Conservation (phyloP, 2,329 filamentous ascomycete genomes). For the Aspergillus proliferans region DNA sequence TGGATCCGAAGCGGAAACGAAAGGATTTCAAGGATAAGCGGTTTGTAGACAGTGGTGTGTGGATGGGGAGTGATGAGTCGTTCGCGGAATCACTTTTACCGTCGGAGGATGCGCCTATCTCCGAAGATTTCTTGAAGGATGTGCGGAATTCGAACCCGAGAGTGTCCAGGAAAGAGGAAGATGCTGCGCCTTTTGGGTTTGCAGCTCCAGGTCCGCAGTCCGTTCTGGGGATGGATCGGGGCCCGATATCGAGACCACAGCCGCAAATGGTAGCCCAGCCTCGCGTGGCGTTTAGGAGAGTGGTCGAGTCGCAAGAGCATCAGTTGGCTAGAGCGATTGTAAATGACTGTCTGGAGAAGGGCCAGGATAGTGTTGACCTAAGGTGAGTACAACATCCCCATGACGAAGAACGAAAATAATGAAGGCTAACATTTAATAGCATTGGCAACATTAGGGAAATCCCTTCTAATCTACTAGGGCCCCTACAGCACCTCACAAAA, state of each 20-base stretch:
- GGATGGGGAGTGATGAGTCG: constrained; percentile 43
- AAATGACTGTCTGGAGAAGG: constrained; percentile 37
- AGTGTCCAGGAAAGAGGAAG: background rate
- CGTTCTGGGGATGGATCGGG: background rate
- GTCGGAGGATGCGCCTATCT: constrained; percentile 30
- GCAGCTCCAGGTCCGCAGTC: background rate
- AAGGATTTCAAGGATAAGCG: constrained; percentile 40
- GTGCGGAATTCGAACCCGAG: constrained; percentile 11
- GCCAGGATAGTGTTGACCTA: constrained; percentile 40
- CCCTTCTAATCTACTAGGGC: constrained; percentile 28
- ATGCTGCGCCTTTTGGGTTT: background rate
- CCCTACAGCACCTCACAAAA: constrained; percentile 36
- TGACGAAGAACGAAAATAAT: too few relatives aligned
- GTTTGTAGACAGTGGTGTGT: constrained; percentile 42
- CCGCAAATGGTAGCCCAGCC: constrained; percentile 7
- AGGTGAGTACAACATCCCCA: constrained; percentile 26
- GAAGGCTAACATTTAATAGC: constrained; percentile 12
- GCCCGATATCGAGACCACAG: background rate
- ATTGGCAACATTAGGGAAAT: constrained; percentile 25
- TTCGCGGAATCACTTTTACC: constrained; percentile 26
- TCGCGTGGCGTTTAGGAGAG: constrained; percentile 13
- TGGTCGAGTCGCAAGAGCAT: constrained; percentile 31
- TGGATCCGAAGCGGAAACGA: constrained; percentile 33
- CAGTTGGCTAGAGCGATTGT: constrained; percentile 32
- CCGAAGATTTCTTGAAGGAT: constrained; percentile 33